Percentiles rank a stretch among this genome's conserved stretches.
Conservation (phyloP, 2,329 filamentous ascomycete species). For the Laburnicola sp. region DNA sequence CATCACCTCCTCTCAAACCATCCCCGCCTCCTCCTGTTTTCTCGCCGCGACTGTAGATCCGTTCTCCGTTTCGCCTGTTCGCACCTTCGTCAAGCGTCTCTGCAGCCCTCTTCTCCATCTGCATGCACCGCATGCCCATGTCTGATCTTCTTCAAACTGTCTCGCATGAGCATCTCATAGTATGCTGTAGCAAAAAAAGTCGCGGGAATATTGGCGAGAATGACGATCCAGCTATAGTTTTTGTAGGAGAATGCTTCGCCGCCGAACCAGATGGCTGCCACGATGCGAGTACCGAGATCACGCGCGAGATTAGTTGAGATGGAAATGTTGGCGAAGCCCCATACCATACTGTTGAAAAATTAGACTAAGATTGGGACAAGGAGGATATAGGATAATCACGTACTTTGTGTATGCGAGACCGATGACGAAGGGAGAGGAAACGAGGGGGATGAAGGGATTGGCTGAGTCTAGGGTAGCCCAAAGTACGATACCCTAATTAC, state of each 20-base stretch:
- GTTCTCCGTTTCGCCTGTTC: constrained; percentile 22
- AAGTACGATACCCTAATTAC: constrained; percentile 54
- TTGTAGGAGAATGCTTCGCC: constrained; percentile 54
- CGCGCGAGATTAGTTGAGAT: constrained; percentile 62
- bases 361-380: neutral
- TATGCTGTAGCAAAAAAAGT: constrained; percentile 59
- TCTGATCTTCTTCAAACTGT: constrained; percentile 56
- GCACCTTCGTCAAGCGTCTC: constrained; percentile 45
- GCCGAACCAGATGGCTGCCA: constrained; percentile 62
- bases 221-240: constrained; percentile 57
- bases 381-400: neutral
- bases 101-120: constrained; percentile 56
- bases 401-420: constrained; percentile 56
- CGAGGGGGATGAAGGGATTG: constrained; percentile 59
- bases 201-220: constrained; percentile 61
- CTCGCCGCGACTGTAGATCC: constrained; percentile 11
- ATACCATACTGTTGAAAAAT: constrained; percentile 48
- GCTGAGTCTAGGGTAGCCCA: constrained; percentile 62
- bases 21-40: constrained; percentile 7
- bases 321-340: constrained; percentile 60
- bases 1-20: neutral
- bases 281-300: constrained; percentile 62
- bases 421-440: constrained; percentile 57
- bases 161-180: constrained; percentile 60
- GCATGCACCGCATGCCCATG: constrained; percentile 56